Evolutionary conservation across 2,329 filamentous ascomycete species (phyloP), one percentile per base, ranked within the genome.

Genomic region (Lojkania enalia): DNA sequence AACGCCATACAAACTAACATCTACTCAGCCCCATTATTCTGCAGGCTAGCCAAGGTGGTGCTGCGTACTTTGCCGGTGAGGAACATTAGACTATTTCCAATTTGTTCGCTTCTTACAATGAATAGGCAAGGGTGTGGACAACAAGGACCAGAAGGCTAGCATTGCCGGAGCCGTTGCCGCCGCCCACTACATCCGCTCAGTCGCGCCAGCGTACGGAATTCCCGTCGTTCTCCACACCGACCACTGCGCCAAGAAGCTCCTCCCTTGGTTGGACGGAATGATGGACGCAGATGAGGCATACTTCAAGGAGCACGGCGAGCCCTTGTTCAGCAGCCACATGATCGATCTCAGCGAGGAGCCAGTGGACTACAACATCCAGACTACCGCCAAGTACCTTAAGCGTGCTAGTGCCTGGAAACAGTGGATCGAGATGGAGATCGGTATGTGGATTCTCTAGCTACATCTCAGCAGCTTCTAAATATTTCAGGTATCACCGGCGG

Each of bases 171-270:
- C 88, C 71, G 76, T 97, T 57, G 91, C 94, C 54, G 67, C 66
- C 35, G 94, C 94, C 61, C 88, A 96, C 79, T 97, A 89, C 80
- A 90, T 96, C 77, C 89, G 91, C 69, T 79, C 87, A 59, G 77
- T 97, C 64, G 90, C 94, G 40, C 89, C 92, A 50, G 62, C 82
- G 61, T 99, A 99, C 76, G 90, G 86, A 61, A 78, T 97, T 58
- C 92, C 92, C 21, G 64, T 67, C 66, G 55, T 97, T 64, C 85
- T 97, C 49, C 58, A 96, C 84, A 95, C 92, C 71, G 94, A 99
- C 74, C 94, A 97, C 81, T 96, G 92, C 77, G 92, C 94, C 71
- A 97, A 97, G 88, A 97, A 97, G 86, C 89, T 97, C 48, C 85
- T 97, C 46, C 94, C 94, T 52, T 97, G 92, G 92, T 80, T 97